phyloP scores from a whole-genome alignment of 169 alveolate genomes.

The Eimeria praecox region DNA sequence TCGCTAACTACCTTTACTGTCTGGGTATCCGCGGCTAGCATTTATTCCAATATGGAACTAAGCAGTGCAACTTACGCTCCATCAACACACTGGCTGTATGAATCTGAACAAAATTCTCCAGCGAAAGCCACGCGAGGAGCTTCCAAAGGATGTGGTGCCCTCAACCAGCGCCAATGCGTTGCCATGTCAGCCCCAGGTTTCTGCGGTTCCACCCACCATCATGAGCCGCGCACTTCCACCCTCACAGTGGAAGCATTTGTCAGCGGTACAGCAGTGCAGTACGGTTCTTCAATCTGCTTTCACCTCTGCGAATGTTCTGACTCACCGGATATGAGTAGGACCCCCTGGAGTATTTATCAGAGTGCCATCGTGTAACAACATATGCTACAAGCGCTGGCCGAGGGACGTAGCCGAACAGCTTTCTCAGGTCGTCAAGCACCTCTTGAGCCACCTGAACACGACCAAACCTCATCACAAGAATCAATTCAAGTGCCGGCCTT shows the following conservation, averaged over 20 bases:
- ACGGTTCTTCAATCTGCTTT: not conserved
- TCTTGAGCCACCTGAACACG: conserved; percentile 73
- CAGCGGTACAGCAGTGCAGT: not conserved
- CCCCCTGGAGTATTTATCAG: conserved; percentile 65
- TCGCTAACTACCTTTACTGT: not conserved
- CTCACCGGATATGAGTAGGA: conserved; percentile 81
- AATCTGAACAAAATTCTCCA: conserved; percentile 77
- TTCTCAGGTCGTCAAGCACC: conserved; percentile 75
- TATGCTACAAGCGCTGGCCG: conserved; percentile 73
- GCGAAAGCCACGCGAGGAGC: conserved; percentile 81
- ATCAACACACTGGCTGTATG: conserved; percentile 80
- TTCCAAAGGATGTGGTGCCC: conserved; percentile 80
- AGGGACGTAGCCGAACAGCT: conserved; percentile 67
- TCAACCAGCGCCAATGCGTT: conserved; percentile 75
- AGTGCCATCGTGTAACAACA: conserved; percentile 81
- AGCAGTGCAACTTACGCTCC: conserved; percentile 72
- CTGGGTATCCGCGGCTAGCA: not conserved
- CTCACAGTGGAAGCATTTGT: not conserved
- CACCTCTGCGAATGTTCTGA: not conserved
- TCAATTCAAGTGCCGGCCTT: not conserved
- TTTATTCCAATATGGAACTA: not conserved
- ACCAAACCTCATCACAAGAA: not conserved
- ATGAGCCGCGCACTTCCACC: not conserved
- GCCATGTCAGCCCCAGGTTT: conserved; percentile 72
- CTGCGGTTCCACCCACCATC: conserved; percentile 12